A percentile compares a stretch with the other conserved stretches of the same genome.
Conservation (phyloP, 129 eudicot genomes). For the Apium graveolens region DNA sequence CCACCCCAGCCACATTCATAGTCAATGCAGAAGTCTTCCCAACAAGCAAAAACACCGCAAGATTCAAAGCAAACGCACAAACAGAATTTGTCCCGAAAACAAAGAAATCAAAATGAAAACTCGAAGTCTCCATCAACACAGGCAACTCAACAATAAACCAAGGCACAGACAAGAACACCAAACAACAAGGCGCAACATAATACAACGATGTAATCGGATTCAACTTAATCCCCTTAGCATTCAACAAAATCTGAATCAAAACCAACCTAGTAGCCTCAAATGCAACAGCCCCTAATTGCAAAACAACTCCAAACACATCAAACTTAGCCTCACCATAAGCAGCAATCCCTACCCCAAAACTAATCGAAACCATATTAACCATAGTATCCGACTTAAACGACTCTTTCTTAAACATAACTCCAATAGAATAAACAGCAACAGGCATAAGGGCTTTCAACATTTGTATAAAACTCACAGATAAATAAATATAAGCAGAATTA, state of each 20-base stretch:
- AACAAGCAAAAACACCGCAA: constrained; percentile 68
- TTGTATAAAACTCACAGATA: constrained; percentile 67
- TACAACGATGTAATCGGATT: constrained; percentile 65
- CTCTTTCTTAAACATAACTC: constrained; percentile 52
- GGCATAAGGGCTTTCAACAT: constrained; percentile 86
- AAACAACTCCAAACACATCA: constrained; percentile 55
- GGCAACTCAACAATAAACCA: constrained; percentile 72
- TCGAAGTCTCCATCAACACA: constrained; percentile 45
- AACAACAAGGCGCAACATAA: constrained; percentile 74
- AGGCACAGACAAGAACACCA: constrained; percentile 49
- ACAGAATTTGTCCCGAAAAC: constrained; percentile 67
- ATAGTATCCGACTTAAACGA: constrained; percentile 39
- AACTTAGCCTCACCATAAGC: constrained; percentile 76
- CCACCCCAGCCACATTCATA: constrained; percentile 87
- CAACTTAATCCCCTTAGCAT: constrained; percentile 51
- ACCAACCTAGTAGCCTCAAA: constrained; percentile 74
- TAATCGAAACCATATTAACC: constrained; percentile 68
- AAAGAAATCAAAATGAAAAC: constrained; percentile 54
- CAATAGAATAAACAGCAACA: constrained; percentile 65
- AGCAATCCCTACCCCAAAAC: constrained; percentile 63
- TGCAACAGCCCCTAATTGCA: constrained; percentile 69
- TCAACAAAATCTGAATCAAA: constrained; percentile 63
- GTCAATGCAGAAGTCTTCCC: constrained; percentile 81
- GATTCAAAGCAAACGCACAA: constrained; percentile 73
- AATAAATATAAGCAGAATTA: constrained; percentile 63